Conservation (phyloP, 495 filamentous ascomycete genomes). For the Thermothielavioides terrestris region DNA sequence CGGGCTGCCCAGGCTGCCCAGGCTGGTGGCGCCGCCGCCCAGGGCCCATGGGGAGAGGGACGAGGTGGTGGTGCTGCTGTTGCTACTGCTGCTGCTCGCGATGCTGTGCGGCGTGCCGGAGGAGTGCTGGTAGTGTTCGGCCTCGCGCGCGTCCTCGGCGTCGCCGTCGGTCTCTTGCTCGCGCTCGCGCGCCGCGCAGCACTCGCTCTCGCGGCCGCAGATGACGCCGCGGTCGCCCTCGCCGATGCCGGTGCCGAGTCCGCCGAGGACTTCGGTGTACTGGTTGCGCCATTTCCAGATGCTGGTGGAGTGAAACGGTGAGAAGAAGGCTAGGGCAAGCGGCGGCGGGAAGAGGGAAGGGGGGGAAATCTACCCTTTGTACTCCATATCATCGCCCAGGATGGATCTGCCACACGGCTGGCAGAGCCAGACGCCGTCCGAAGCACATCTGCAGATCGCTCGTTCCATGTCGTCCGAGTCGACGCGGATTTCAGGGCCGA, state of each 20-base stretch:
- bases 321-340: neutral
- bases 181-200: constrained; percentile 61
- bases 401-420: constrained; percentile 65
- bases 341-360: neutral
- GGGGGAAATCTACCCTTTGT: constrained; percentile 39
- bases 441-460: constrained; percentile 58
- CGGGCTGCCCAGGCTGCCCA: constrained; percentile 3
- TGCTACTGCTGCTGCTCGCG: neutral
- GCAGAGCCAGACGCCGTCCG: constrained; percentile 67
- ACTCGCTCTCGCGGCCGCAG: constrained; percentile 62
- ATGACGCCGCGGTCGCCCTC: constrained; percentile 80
- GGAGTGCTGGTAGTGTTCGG: constrained; percentile 9
- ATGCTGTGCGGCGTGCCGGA: neutral
- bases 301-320: constrained; percentile 26
- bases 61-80: constrained; percentile 1
- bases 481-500: constrained; percentile 19
- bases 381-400: constrained; percentile 59
- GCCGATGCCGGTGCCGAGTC: constrained; percentile 76
- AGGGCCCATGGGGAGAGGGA: constrained; percentile 1
- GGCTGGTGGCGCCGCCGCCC: constrained; percentile 4
- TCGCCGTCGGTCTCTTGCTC: constrained; percentile 78
- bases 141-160: constrained; percentile 48
- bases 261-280: constrained; percentile 73
- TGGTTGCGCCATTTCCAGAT: constrained; percentile 83
- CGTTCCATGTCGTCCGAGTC: constrained; percentile 42